phyloP scores from a whole-genome alignment of 495 filamentous ascomycete species.

The Cudoniella acicularis region DNA sequence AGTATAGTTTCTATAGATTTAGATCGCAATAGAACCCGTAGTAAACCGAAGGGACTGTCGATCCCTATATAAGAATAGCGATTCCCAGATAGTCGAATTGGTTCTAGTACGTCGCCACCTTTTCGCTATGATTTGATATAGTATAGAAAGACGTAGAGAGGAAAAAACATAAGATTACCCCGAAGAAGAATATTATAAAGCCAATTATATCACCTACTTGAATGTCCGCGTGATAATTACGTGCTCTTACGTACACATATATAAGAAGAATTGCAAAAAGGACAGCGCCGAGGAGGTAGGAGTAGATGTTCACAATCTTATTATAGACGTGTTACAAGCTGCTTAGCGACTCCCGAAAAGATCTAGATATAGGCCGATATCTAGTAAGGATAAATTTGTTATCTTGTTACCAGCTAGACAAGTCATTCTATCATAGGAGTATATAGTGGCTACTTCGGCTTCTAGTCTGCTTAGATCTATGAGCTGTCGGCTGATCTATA shows the following conservation, averaged over 20 bases:
- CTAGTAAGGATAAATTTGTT: too few relatives aligned
- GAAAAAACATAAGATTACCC: conserved; percentile 46
- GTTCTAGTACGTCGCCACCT: conserved; percentile 33
- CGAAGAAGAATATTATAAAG: conserved; percentile 43
- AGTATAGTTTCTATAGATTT: conserved; percentile 34
- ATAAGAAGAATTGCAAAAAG: conserved; percentile 40
- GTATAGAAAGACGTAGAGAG: conserved; percentile 47
- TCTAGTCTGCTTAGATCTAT: too few relatives aligned
- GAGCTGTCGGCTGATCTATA: too few relatives aligned
- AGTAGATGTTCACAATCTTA: conserved; percentile 32
- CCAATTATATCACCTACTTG: conserved; percentile 38
- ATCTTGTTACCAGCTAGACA: too few relatives aligned
- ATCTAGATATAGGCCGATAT: conserved; percentile 16
- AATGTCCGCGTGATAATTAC: conserved; percentile 23
- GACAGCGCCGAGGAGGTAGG: conserved; percentile 26
- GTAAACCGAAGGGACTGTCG: conserved; percentile 48
- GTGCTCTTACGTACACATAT: conserved; percentile 30
- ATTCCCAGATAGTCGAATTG: conserved; percentile 51
- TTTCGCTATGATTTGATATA: conserved; percentile 42
- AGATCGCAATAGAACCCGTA: conserved; percentile 44
- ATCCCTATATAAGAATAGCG: conserved; percentile 49
- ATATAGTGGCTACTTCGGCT: too few relatives aligned
- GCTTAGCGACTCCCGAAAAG: conserved; percentile 13
- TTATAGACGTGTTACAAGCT: conserved; percentile 25
- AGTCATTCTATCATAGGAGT: too few relatives aligned